These are phyloP conservation scores for Spiraea crenata DNA, from an alignment of 331 rosid genomes.

Conservation along the genomic window DNA sequence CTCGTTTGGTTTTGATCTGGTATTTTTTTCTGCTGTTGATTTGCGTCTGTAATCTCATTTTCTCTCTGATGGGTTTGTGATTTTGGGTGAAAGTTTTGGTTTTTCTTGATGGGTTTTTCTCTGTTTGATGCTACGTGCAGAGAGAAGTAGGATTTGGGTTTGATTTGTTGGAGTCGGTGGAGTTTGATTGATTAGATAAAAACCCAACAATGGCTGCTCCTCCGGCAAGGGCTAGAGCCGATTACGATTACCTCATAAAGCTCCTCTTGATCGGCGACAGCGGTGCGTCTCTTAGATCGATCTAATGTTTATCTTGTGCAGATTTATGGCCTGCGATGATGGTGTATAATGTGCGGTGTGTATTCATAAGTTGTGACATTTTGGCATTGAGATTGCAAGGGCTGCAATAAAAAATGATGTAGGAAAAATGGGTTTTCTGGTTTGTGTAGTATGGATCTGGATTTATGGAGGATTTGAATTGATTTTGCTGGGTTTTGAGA, in stretches of 20 bases:
- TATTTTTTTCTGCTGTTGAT: constrained; percentile 12
- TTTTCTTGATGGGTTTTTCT: neutral
- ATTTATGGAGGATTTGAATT: constrained; percentile 11
- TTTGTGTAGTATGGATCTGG: constrained; percentile 31
- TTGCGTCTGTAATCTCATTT: neutral
- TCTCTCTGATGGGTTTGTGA: neutral
- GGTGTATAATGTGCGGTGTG: neutral
- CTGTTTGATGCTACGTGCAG: constrained; percentile 23
- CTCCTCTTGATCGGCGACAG: constrained; percentile 92
- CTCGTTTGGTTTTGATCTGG: constrained; percentile 36
- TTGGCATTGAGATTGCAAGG: constrained; percentile 1
- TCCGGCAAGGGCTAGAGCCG: constrained; percentile 87
- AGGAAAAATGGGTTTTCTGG: neutral
- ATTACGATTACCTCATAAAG: constrained; percentile 86
- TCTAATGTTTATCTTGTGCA: neutral
- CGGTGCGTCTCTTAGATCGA: constrained; percentile 43
- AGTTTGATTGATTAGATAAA: constrained; percentile 26
- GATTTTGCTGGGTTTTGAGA: constrained; percentile 14
- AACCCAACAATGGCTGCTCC: constrained; percentile 74
- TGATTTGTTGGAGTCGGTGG: neutral
- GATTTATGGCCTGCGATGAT: neutral
- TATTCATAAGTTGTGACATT: constrained; percentile 9
- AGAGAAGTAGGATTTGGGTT: constrained; percentile 21
- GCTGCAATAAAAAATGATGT: neutral
- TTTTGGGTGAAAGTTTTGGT: constrained; percentile 4